Percentiles rank a stretch among this genome's conserved stretches.
phyloP scores from a whole-genome alignment of 169 alveolate genomes.

The Plasmodium yoelii region DNA sequence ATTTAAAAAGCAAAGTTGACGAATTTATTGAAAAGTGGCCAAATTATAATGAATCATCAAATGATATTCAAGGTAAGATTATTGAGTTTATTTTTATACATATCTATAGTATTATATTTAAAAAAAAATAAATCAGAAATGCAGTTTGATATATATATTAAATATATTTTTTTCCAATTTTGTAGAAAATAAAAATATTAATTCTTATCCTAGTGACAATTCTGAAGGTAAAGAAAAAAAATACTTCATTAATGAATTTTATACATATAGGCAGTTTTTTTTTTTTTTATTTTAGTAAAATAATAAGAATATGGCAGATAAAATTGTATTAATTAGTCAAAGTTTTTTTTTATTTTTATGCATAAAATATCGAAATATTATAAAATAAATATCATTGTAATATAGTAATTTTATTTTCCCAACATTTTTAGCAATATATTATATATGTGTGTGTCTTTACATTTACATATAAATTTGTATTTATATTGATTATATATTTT shows the following conservation, averaged over 20 bases:
- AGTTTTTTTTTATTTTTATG: too few relatives aligned
- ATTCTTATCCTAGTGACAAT: constrained; percentile 51
- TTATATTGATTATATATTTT: not conserved
- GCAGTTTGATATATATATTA: not conserved
- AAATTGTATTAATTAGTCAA: too few relatives aligned
- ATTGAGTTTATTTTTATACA: too few relatives aligned
- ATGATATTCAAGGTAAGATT: constrained; percentile 29
- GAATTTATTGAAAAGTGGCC: constrained; percentile 61
- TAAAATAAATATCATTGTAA: too few relatives aligned
- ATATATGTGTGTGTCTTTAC: too few relatives aligned
- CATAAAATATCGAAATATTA: too few relatives aligned
- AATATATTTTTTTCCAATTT: not conserved
- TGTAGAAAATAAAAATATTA: constrained; percentile 47
- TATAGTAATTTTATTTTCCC: too few relatives aligned
- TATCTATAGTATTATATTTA: too few relatives aligned
- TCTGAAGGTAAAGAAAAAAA: constrained; percentile 49
- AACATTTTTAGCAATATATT: too few relatives aligned
- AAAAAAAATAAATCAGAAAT: not conserved
- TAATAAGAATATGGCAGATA: too few relatives aligned
- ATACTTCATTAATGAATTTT: not conserved
- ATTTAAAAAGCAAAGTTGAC: constrained; percentile 62
- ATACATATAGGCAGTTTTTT: too few relatives aligned
- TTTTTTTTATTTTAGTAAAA: too few relatives aligned
- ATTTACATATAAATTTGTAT: not conserved
- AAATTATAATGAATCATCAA: constrained; percentile 14